These are phyloP conservation scores for Tilletiopsis washingtonensis DNA, from an alignment of 1,284 basidiomycete genomes.

Conservation along the genomic window DNA sequence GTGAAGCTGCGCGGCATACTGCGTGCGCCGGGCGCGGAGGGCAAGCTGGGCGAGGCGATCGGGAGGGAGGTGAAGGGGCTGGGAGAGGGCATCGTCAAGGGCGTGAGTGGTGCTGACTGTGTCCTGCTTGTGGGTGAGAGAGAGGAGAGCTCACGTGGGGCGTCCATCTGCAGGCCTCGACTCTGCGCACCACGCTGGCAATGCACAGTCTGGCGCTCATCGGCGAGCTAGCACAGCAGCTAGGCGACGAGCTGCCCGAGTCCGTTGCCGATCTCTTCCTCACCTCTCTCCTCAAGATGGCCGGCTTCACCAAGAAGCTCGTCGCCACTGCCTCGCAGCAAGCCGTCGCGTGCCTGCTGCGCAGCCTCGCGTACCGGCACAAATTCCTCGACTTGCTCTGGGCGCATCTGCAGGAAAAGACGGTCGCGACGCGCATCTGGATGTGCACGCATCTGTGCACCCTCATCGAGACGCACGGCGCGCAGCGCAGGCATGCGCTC, in stretches of 20 bases:
- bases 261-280: slow-evolving; percentile 53
- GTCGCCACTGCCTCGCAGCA: slow-evolving; percentile 77
- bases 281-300: slow-evolving; percentile 72
- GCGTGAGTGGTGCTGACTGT: slow-evolving; percentile 59
- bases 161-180: slow-evolving; percentile 82
- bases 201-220: slow-evolving; percentile 72
- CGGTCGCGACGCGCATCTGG: slow-evolving; percentile 66
- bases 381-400: slow-evolving; percentile 69
- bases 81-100: slow-evolving; percentile 74
- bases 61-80: slow-evolving; percentile 65
- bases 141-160: too few relatives aligned
- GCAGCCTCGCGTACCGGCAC: slow-evolving; percentile 60
- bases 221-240: slow-evolving; percentile 58
- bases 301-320: slow-evolving; percentile 90
- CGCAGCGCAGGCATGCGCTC: slow-evolving; percentile 33
- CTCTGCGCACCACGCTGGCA: slow-evolving; percentile 84
- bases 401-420: slow-evolving; percentile 74
- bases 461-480: slow-evolving; percentile 42
- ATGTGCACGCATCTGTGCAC: slow-evolving; percentile 49
- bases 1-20: slow-evolving; percentile 83
- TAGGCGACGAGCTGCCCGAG: slow-evolving; percentile 60
- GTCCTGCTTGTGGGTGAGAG: too few relatives aligned
- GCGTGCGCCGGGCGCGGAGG: slow-evolving; percentile 66
- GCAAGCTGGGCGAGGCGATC: slow-evolving; percentile 68
- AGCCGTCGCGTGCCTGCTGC: slow-evolving; percentile 62